Evolutionary conservation across 2,329 filamentous ascomycete species (phyloP).

Genomic region (Alternaria gaisen): DNA sequence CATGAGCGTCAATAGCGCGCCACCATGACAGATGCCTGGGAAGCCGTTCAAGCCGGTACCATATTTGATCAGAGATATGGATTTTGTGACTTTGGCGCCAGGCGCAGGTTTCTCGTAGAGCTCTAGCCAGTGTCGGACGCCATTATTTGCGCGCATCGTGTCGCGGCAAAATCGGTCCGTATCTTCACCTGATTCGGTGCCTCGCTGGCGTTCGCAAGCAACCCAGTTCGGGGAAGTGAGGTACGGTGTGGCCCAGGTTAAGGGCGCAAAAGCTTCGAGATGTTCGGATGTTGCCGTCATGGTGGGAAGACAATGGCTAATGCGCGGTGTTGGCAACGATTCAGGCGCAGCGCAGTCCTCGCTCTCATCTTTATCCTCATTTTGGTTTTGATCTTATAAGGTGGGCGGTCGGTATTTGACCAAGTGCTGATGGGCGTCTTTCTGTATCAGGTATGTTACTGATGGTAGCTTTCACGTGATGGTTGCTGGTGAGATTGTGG

Average conservation of each 20-base stretch:
- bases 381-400: neutral
- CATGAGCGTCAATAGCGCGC: slow-evolving; percentile 70
- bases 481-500: neutral
- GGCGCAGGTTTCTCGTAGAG: slow-evolving; percentile 28
- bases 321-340: neutral
- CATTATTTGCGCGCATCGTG: slow-evolving; percentile 27
- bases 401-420: neutral
- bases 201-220: slow-evolving; percentile 24
- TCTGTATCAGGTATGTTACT: neutral
- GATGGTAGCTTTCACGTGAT: neutral
- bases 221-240: slow-evolving; percentile 33
- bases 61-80: slow-evolving; percentile 31
- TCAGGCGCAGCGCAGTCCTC: no score
- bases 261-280: slow-evolving; percentile 30
- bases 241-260: slow-evolving; percentile 34
- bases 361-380: neutral
- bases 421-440: slow-evolving; percentile 4
- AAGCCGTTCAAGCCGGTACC: slow-evolving; percentile 64
- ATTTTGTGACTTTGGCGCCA: slow-evolving; percentile 20
- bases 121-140: slow-evolving; percentile 33
- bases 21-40: slow-evolving; percentile 75
- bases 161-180: slow-evolving; percentile 27
- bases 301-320: neutral
- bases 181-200: slow-evolving; percentile 11
- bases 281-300: slow-evolving; percentile 21